Evolutionary conservation across 345 rosid species (phyloP).

Genomic region (Lepidium didymum): DNA sequence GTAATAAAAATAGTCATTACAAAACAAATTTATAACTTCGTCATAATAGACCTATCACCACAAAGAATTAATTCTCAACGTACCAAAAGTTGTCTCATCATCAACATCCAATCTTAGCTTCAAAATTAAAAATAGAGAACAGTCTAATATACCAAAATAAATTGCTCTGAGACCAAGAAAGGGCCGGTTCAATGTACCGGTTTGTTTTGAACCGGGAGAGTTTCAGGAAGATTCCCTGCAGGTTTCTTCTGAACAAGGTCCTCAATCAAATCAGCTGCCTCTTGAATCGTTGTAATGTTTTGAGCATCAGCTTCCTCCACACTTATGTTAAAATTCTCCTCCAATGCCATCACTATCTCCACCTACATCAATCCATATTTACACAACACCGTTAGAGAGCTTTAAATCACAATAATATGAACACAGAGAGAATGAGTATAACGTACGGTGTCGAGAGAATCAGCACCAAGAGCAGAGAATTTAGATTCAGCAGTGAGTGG

Average conservation of each 20-base stretch:
- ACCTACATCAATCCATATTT: slow-evolving; percentile 39
- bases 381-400: too few relatives aligned
- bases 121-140: background rate
- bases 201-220: background rate
- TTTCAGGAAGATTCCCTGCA: background rate
- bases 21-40: background rate
- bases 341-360: slow-evolving; percentile 87
- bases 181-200: background rate
- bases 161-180: slow-evolving; percentile 1
- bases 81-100: slow-evolving; percentile 8
- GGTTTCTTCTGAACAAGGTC: slow-evolving; percentile 53
- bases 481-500: slow-evolving; percentile 59
- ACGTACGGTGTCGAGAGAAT: slow-evolving; percentile 86
- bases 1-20: background rate
- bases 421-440: background rate
- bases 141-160: slow-evolving; percentile 10
- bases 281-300: slow-evolving; percentile 71
- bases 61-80: slow-evolving; percentile 16
- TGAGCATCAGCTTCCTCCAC: slow-evolving; percentile 74
- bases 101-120: slow-evolving; percentile 7
- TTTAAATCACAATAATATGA: background rate
- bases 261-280: slow-evolving; percentile 79
- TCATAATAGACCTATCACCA: slow-evolving; percentile 4
- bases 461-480: slow-evolving; percentile 73
- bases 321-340: slow-evolving; percentile 67